Evolutionary conservation across 495 filamentous ascomycete genomes (phyloP).

Genomic region (Penicillium paxilli): DNA sequence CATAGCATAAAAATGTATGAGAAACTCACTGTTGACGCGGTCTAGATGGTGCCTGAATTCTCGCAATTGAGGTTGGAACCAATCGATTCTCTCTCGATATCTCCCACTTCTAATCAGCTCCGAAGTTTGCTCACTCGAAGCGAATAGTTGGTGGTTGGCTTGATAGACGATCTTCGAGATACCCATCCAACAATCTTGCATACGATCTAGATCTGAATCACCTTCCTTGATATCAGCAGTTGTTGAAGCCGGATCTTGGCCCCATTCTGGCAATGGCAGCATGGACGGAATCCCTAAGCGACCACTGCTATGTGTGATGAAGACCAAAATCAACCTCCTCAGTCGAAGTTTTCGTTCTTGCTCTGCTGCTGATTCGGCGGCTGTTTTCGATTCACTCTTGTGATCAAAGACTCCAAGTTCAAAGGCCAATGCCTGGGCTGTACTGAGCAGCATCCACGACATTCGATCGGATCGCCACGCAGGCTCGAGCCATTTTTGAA

Average conservation of each 20-base stretch:
- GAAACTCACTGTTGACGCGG: slow-evolving; percentile 48
- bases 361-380: slow-evolving; percentile 61
- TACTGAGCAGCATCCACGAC: slow-evolving; percentile 97
- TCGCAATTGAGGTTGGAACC: slow-evolving; percentile 72
- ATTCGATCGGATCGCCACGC: slow-evolving; percentile 96
- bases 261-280: slow-evolving; percentile 65
- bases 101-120: slow-evolving; percentile 81
- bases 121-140: slow-evolving; percentile 78
- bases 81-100: slow-evolving; percentile 76
- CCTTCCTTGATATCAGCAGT: slow-evolving; percentile 24
- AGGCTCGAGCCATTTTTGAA: slow-evolving; percentile 93
- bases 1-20: background rate
- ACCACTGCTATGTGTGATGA: slow-evolving; percentile 88
- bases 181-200: slow-evolving; percentile 89
- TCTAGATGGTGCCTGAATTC: slow-evolving; percentile 78
- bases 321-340: slow-evolving; percentile 82
- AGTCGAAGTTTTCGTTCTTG: slow-evolving; percentile 77
- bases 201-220: slow-evolving; percentile 46
- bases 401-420: slow-evolving; percentile 95
- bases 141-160: slow-evolving; percentile 81
- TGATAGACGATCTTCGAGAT: slow-evolving; percentile 87
- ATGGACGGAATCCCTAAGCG: slow-evolving; percentile 91
- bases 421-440: slow-evolving; percentile 83
- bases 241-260: slow-evolving; percentile 49
- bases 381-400: slow-evolving; percentile 52